Conservation (phyloP, 1,284 basidiomycete genomes). For the Malassezia slooffiae region DNA sequence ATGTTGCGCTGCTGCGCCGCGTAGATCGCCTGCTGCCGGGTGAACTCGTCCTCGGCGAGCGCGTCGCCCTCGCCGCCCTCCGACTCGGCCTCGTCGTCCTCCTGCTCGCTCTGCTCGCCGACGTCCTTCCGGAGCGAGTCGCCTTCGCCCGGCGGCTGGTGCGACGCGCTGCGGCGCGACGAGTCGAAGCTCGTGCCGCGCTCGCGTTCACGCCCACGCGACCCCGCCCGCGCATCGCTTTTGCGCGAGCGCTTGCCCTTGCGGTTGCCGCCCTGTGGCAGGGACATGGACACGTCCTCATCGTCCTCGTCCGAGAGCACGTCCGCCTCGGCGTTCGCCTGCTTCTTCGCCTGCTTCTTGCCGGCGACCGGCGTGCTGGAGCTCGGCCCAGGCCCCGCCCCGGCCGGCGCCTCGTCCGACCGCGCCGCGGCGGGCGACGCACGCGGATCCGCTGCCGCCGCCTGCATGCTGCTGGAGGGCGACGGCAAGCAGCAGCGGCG, state of each 20-base stretch:
- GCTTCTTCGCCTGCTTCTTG: no score
- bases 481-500: no score
- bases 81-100: conserved; percentile 25
- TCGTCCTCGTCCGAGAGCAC: no score
- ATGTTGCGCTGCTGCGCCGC: conserved; percentile 45
- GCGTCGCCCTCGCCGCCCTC: conserved; percentile 38
- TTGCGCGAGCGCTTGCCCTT: no score
- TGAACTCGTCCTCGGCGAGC: conserved; percentile 33
- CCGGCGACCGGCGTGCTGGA: no score
- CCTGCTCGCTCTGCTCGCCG: conserved; percentile 24
- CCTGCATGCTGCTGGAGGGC: no score
- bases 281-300: no score
- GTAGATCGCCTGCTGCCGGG: conserved; percentile 40
- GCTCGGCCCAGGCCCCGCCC: no score
- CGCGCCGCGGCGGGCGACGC: neutral
- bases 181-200: conserved; percentile 3
- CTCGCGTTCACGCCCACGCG: neutral
- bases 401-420: no score
- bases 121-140: conserved; percentile 18
- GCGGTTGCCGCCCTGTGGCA: no score
- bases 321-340: no score
- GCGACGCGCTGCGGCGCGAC: conserved; percentile 10
- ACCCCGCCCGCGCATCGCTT: no score
- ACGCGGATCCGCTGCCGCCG: neutral
- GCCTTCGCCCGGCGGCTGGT: neutral